Evolutionary conservation across 2,329 filamentous ascomycete species (phyloP), one percentile per base, ranked within the genome.

Genomic region (Diaporthe humulicola): DNA sequence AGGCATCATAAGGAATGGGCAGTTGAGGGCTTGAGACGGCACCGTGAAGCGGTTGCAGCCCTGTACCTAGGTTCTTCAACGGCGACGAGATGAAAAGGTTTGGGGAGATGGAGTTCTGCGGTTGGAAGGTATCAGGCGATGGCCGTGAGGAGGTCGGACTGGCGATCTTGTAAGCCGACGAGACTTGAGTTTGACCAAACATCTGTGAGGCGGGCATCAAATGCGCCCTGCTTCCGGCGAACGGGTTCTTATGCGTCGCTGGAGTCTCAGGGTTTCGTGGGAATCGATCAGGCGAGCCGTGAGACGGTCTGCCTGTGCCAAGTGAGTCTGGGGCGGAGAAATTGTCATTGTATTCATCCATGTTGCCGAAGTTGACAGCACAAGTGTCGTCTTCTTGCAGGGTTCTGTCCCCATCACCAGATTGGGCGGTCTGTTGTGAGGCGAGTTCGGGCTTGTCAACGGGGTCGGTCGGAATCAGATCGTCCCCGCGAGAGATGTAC

Each of bases 121-220:
- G 56, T 19, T 78, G 78, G 15, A 88, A 85, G 5, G 87, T 78
- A 56, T 86, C 82, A 0, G 89, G 89, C 1, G 90, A 91, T 0
- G 90, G 90, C 15, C 89, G 85, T 1, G 89, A 91, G 1, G 89
- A 91, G 0, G 89, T 91, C 28, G 90, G 90, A 74, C 89, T 91
- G 60, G 83, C 80, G 33, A 83, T 84, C 78, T 87, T 89, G 22
- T 86, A 78, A 1, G 85, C 88, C 1, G 89, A 90, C 2, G 90
- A 90, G 42, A 83, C 83, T 76, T 90, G 90, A 0, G 90, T 91
- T 77, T 88, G 86, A 1, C 84, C 85, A 77, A 91, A 91, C 12
- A 91, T 82, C 79, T 91, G 89, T 10, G 88, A 87, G 79, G 79
- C 84, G 71, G 77, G 82, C 79, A 84, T 84, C 77, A 81, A 80